These are phyloP conservation scores for Sungouiella thailandica DNA, from an alignment of 805 yeast species.

Conservation along the genomic window DNA sequence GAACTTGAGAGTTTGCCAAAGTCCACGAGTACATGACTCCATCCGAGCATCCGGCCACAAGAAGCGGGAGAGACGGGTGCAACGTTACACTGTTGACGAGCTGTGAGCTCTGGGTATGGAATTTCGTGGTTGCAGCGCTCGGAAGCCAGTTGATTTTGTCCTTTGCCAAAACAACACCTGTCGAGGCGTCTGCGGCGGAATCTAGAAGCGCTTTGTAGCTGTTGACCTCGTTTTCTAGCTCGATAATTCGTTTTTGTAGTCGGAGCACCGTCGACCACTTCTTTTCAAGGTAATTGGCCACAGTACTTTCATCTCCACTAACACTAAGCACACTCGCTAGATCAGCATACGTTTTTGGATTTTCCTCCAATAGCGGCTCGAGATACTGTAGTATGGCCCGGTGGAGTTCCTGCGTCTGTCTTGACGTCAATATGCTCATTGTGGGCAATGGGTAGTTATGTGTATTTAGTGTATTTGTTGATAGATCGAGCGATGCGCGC, in stretches of 20 bases:
- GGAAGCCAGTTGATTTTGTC: constrained; percentile 58
- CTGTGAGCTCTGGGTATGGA: constrained; percentile 49
- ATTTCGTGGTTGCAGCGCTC: constrained; percentile 33
- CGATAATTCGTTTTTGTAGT: constrained; percentile 68
- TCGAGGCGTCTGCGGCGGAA: constrained; percentile 4
- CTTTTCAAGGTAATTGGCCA: constrained; percentile 52
- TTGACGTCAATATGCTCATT: constrained; percentile 30
- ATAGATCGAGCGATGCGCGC: neutral
- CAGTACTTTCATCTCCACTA: constrained; percentile 19
- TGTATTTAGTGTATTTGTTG: no score
- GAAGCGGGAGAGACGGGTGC: constrained; percentile 68
- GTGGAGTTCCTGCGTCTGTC: constrained; percentile 44
- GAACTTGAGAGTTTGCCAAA: constrained; percentile 44
- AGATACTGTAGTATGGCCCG: constrained; percentile 46
- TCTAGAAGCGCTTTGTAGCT: constrained; percentile 46
- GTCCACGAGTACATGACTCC: constrained; percentile 77
- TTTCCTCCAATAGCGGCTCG: constrained; percentile 23
- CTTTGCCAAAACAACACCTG: constrained; percentile 10
- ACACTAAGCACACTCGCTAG: constrained; percentile 10
- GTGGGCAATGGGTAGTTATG: no score
- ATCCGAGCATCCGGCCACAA: constrained; percentile 65
- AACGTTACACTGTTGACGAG: constrained; percentile 59
- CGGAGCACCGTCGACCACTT: constrained; percentile 87
- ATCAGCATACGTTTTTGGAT: constrained; percentile 5
- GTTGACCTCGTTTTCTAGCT: constrained; percentile 56